These are phyloP conservation scores for Chrysanthemum makinoi DNA, from an alignment of 129 eudicot genomes.

Conservation along the genomic window DNA sequence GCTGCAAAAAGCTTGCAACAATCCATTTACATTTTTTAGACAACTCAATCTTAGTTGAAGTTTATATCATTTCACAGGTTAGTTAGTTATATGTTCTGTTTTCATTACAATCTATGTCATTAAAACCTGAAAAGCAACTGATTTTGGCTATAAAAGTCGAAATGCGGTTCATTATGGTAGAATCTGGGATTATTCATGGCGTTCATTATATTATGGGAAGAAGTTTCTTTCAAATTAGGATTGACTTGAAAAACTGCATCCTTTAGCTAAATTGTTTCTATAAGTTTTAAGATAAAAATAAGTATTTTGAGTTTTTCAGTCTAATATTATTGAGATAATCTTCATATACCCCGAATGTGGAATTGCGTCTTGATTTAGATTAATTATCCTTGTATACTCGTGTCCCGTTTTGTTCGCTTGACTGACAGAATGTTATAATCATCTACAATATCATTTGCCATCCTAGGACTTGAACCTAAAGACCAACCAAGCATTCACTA, in stretches of 20 bases:
- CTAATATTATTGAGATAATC: not conserved
- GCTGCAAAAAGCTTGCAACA: not conserved
- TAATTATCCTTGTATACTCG: not conserved
- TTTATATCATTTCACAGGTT: not conserved
- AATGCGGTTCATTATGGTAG: not conserved
- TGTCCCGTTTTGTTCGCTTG: not conserved
- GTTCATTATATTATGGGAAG: not conserved
- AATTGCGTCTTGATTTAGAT: no score
- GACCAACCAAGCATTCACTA: not conserved
- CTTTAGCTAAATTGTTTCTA: not conserved
- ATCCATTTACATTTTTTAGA: not conserved
- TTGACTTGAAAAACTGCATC: not conserved
- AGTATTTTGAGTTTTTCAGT: not conserved
- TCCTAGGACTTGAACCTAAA: not conserved
- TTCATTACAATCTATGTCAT: not conserved
- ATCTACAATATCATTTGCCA: conserved; percentile 10
- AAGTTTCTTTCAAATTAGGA: not conserved
- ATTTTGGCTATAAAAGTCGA: conserved; percentile 6
- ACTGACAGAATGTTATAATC: not conserved
- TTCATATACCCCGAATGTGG: no score
- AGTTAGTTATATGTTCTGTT: not conserved
- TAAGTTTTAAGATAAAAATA: not conserved
- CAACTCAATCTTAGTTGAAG: not conserved
- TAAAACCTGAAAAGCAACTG: not conserved
- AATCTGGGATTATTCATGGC: not conserved